phyloP scores from a whole-genome alignment of 495 filamentous ascomycete species.

The Glarea lozoyensis region DNA sequence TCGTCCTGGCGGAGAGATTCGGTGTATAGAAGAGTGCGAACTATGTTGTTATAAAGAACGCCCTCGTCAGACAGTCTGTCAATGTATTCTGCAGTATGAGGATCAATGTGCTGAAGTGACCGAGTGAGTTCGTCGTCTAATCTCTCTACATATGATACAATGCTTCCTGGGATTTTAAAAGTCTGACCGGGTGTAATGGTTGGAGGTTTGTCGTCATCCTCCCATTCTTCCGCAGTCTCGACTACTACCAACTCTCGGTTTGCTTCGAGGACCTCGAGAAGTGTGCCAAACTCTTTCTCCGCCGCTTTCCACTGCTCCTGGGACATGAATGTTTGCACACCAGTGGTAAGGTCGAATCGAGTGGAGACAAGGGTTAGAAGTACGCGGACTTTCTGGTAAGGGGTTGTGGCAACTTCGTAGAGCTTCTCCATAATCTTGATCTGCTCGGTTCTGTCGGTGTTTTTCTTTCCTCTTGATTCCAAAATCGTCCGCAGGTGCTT shows the following conservation, averaged over 20 bases:
- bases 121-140: slow-evolving; percentile 96
- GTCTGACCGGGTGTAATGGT: slow-evolving; percentile 59
- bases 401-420: slow-evolving; percentile 72
- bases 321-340: slow-evolving; percentile 77
- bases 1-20: slow-evolving; percentile 65
- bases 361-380: slow-evolving; percentile 88
- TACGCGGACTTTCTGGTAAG: slow-evolving; percentile 92
- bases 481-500: slow-evolving; percentile 91
- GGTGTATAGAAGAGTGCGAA: slow-evolving; percentile 77
- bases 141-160: slow-evolving; percentile 90
- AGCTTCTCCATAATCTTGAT: slow-evolving; percentile 97
- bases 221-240: slow-evolving; percentile 94
- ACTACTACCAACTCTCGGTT: slow-evolving; percentile 73
- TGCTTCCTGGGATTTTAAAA: slow-evolving; percentile 78
- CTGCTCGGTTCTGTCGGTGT: slow-evolving; percentile 90
- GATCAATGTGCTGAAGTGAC: slow-evolving; percentile 92
- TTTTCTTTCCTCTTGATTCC: slow-evolving; percentile 96
- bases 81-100: slow-evolving; percentile 97
- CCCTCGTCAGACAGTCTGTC: slow-evolving; percentile 87
- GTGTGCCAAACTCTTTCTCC: slow-evolving; percentile 68
- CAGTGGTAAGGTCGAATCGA: slow-evolving; percentile 84
- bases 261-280: slow-evolving; percentile 72
- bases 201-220: slow-evolving; percentile 93
- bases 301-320: slow-evolving; percentile 96
- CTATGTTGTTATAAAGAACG: slow-evolving; percentile 83